Percentiles rank a stretch among this genome's conserved stretches.
These are phyloP conservation scores for Umbellularia californica DNA, from an alignment of 164 flowering plant species.

Conservation along the genomic window DNA sequence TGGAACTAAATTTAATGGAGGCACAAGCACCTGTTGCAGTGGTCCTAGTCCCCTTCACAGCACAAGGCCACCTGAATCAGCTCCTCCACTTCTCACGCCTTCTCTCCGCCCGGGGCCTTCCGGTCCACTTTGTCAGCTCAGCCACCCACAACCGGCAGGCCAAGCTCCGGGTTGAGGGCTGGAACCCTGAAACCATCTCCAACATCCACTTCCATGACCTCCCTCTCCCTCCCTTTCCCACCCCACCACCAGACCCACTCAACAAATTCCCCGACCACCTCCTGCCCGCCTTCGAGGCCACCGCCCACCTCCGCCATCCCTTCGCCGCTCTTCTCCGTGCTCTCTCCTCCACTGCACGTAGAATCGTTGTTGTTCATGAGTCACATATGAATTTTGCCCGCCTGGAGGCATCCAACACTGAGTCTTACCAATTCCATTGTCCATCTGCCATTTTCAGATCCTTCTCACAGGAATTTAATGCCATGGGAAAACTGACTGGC, in stretches of 20 bases:
- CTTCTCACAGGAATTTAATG: slow-evolving; percentile 11
- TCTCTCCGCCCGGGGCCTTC: slow-evolving; percentile 10
- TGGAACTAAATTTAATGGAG: background rate
- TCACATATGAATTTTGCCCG: slow-evolving; percentile 44
- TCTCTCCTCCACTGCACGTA: slow-evolving; percentile 25
- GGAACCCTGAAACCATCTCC: slow-evolving; percentile 19
- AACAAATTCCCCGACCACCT: slow-evolving; percentile 53
- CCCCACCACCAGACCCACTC: slow-evolving; percentile 40
- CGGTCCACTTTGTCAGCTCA: slow-evolving; percentile 37
- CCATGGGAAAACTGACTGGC: slow-evolving; percentile 11
- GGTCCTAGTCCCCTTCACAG: slow-evolving; percentile 52
- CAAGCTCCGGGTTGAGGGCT: slow-evolving; percentile 34
- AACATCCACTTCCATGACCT: slow-evolving; percentile 53
- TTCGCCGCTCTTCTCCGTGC: slow-evolving; percentile 28
- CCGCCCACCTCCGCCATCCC: slow-evolving; percentile 40
- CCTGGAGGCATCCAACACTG: slow-evolving; percentile 39
- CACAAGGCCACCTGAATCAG: slow-evolving; percentile 65
- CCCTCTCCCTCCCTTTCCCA: slow-evolving; percentile 26
- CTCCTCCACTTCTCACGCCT: slow-evolving; percentile 52
- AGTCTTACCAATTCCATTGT: slow-evolving; percentile 45
- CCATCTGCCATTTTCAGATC: slow-evolving; percentile 39
- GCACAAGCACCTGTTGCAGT: slow-evolving; percentile 25
- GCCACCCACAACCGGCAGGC: slow-evolving; percentile 55
- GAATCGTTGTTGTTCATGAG: slow-evolving; percentile 51
- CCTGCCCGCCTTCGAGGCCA: slow-evolving; percentile 37